These are phyloP conservation scores for Boletus rubroflammeus DNA, from an alignment of 768 basidiomycete genomes.

Conservation along the genomic window DNA sequence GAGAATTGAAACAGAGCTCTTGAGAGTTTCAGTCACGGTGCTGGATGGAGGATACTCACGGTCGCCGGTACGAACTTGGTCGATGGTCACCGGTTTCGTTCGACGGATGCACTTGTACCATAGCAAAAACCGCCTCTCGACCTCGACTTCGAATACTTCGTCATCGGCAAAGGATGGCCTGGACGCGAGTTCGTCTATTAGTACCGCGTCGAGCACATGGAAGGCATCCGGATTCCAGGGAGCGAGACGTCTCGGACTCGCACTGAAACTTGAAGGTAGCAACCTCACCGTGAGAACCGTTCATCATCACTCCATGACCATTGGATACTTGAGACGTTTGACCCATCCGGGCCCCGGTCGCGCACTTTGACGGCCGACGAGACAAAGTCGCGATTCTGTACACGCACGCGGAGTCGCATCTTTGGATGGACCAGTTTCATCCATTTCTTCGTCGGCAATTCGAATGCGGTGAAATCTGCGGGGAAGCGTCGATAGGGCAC, in stretches of 20 bases:
- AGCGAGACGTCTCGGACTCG: background rate
- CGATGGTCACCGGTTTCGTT: conserved; percentile 16
- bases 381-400: conserved; percentile 7
- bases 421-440: conserved; percentile 19
- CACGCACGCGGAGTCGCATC: conserved; percentile 21
- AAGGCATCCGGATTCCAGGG: background rate
- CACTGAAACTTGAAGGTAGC: background rate
- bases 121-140: conserved; percentile 20
- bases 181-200: background rate
- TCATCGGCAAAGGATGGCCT: conserved; percentile 18
- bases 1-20: background rate
- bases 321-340: background rate
- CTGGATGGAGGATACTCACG: conserved; percentile 4
- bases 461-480: conserved; percentile 25
- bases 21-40: background rate
- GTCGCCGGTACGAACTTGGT: conserved; percentile 22
- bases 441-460: conserved; percentile 20
- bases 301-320: conserved; percentile 18
- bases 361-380: conserved; percentile 12
- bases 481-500: background rate
- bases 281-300: conserved; percentile 15
- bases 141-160: conserved; percentile 17
- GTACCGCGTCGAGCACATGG: background rate
- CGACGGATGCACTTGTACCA: conserved; percentile 27
- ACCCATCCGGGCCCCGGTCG: conserved; percentile 1